A percentile compares a stretch with the other conserved stretches of the same genome.
Conservation (phyloP, 495 filamentous ascomycete genomes). For the Lasiosphaeria hispida region DNA sequence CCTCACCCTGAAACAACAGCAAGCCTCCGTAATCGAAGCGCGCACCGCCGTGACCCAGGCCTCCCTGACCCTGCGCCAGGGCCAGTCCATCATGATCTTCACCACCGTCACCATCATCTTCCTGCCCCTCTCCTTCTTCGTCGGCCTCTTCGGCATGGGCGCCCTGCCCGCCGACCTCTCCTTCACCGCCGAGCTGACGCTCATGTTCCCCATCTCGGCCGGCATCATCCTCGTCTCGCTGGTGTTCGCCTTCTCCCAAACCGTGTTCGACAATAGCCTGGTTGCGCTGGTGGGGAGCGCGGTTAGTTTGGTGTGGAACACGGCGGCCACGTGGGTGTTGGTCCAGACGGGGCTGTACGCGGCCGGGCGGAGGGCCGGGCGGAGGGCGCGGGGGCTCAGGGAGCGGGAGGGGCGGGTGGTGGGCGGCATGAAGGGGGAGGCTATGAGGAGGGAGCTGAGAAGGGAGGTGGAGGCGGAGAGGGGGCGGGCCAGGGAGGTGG, state of each 20-base stretch:
- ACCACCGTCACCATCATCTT: conserved; percentile 63
- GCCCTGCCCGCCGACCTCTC: conserved; percentile 21
- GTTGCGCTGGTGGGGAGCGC: conserved; percentile 15
- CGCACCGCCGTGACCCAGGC: conserved; percentile 56
- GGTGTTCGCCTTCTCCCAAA: conserved; percentile 32
- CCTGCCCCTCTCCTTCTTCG: conserved; percentile 38
- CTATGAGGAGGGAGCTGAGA: conserved; percentile 25
- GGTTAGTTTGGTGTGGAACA: conserved; percentile 20
- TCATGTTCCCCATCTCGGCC: conserved; percentile 36
- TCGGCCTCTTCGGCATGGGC: conserved; percentile 43
- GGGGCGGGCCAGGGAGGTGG: conserved; percentile 16
- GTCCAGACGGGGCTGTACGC: conserved; percentile 23
- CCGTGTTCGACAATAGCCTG: conserved; percentile 16
- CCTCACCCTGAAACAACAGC: conserved; percentile 61
- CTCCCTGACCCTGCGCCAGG: conserved; percentile 57
- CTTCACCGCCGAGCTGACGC: conserved; percentile 24
- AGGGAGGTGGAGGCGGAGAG: conserved; percentile 21
- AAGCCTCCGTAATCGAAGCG: conserved; percentile 61
- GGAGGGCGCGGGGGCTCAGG: conserved; percentile 9
- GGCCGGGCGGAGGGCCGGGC: conserved; percentile 16
- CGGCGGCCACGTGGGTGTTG: conserved; percentile 16
- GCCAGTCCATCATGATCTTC: conserved; percentile 62
- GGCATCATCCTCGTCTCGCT: conserved; percentile 34
- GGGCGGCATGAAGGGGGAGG: conserved; percentile 27
- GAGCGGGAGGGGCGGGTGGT: conserved; percentile 19